phyloP scores from a whole-genome alignment of 225 moss, liverwort and hornwort species.

The Sphagnum contortum region DNA sequence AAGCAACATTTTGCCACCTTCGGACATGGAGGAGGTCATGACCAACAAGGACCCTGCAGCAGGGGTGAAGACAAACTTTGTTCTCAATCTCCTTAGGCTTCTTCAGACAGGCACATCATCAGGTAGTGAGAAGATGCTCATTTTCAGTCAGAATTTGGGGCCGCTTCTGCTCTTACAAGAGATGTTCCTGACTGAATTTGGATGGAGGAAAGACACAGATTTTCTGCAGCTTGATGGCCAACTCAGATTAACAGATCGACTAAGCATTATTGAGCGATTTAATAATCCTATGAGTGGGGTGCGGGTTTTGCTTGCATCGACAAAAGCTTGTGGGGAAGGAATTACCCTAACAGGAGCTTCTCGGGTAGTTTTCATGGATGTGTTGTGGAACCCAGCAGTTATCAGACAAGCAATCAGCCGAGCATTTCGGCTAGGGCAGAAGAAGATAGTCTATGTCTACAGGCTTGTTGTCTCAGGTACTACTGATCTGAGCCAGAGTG shows the following conservation, averaged over 20 bases:
- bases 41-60: slow-evolving; percentile 41
- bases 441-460: slow-evolving; percentile 83
- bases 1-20: slow-evolving; percentile 23
- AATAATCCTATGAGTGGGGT: slow-evolving; percentile 40
- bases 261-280: slow-evolving; percentile 63
- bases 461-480: slow-evolving; percentile 67
- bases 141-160: slow-evolving; percentile 74
- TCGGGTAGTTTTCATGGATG: slow-evolving; percentile 87
- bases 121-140: slow-evolving; percentile 66
- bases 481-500: neutral
- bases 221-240: slow-evolving; percentile 71
- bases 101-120: slow-evolving; percentile 12
- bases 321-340: slow-evolving; percentile 95
- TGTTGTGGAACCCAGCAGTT: slow-evolving; percentile 96
- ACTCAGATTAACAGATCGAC: slow-evolving; percentile 49
- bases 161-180: slow-evolving; percentile 58
- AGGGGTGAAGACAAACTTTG: slow-evolving; percentile 86
- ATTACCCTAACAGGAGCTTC: slow-evolving; percentile 85
- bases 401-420: slow-evolving; percentile 92
- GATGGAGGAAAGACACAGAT: slow-evolving; percentile 57
- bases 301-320: slow-evolving; percentile 79
- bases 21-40: slow-evolving; percentile 39
- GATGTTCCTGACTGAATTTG: slow-evolving; percentile 55
- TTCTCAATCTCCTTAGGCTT: slow-evolving; percentile 52
- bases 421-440: slow-evolving; percentile 83